phyloP scores from a whole-genome alignment of 1,139 yeast species.

The Blastobotrys arbuscula region DNA sequence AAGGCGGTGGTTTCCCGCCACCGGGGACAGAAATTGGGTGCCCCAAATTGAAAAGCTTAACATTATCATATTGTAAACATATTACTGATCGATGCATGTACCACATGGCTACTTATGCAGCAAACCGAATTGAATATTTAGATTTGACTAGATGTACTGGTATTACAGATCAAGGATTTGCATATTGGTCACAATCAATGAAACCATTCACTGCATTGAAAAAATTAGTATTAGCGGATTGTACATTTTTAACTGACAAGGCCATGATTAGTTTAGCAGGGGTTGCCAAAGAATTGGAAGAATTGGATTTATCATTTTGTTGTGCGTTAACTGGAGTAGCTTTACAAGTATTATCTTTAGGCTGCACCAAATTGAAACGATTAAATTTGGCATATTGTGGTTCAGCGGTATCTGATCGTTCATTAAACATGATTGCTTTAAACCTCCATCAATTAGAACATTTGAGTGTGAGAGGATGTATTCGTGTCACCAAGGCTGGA shows the following conservation, averaged over 20 bases:
- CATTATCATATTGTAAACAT: conserved; percentile 68
- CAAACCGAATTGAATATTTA: conserved; percentile 48
- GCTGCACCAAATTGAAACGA: conserved; percentile 50
- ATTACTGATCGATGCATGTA: conserved; percentile 62
- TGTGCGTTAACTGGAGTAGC: conserved; percentile 68
- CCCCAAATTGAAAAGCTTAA: conserved; percentile 47
- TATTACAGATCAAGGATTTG: conserved; percentile 68
- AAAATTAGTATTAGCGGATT: conserved; percentile 56
- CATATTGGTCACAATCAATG: conserved; percentile 50
- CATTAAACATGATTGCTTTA: conserved; percentile 56
- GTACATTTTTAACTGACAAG: conserved; percentile 65
- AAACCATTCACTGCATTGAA: conserved; percentile 49
- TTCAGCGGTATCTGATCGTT: conserved; percentile 69
- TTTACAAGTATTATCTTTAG: conserved; percentile 57
- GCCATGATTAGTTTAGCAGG: conserved; percentile 58
- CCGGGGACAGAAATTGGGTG: conserved; percentile 45
- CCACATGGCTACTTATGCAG: conserved; percentile 56
- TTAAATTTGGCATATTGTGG: conserved; percentile 71
- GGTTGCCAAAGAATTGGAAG: conserved; percentile 52
- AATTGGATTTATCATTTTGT: conserved; percentile 62
- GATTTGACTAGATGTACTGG: conserved; percentile 72
- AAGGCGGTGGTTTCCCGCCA: conserved; percentile 10
- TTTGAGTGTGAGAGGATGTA: conserved; percentile 59
- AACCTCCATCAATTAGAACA: conserved; percentile 45
- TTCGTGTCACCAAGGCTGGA: conserved; percentile 70